Conservation (phyloP, 768 basidiomycete genomes). For the Mrakia gelida region DNA sequence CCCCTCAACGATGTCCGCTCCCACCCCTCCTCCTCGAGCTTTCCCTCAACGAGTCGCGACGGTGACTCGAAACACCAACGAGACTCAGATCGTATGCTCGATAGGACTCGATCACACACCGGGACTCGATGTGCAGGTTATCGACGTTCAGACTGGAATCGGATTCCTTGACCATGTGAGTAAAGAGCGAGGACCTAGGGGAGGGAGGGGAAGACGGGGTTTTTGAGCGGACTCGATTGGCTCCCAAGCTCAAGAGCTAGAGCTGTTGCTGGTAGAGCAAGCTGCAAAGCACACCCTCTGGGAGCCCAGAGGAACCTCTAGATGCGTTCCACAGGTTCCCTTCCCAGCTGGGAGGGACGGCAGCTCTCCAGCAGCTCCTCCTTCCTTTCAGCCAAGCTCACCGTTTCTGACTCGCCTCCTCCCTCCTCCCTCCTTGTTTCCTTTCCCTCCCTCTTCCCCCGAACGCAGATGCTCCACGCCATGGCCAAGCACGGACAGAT, state of each 20-base stretch:
- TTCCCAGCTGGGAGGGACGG: no score
- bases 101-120: slow-evolving; percentile 77
- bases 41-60: slow-evolving; percentile 42
- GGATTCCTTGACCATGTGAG: slow-evolving; percentile 97
- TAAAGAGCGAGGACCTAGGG: slow-evolving; percentile 23
- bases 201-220: background rate
- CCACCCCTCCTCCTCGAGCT: background rate
- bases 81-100: slow-evolving; percentile 80
- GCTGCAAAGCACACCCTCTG: no score
- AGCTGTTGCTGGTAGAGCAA: background rate
- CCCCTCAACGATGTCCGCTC: slow-evolving; percentile 13
- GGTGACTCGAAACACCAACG: slow-evolving; percentile 77
- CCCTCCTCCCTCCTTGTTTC: background rate
- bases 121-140: slow-evolving; percentile 61
- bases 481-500: slow-evolving; percentile 95
- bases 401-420: background rate
- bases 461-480: slow-evolving; percentile 88
- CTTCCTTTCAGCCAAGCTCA: slow-evolving; percentile 9
- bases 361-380: background rate
- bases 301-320: no score
- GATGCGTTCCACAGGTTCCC: no score
- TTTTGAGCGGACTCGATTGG: background rate
- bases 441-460: background rate
- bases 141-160: slow-evolving; percentile 86
- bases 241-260: background rate